These are phyloP conservation scores for Fusarium zealandicum DNA, from an alignment of 2,329 filamentous ascomycete species.

Conservation along the genomic window DNA sequence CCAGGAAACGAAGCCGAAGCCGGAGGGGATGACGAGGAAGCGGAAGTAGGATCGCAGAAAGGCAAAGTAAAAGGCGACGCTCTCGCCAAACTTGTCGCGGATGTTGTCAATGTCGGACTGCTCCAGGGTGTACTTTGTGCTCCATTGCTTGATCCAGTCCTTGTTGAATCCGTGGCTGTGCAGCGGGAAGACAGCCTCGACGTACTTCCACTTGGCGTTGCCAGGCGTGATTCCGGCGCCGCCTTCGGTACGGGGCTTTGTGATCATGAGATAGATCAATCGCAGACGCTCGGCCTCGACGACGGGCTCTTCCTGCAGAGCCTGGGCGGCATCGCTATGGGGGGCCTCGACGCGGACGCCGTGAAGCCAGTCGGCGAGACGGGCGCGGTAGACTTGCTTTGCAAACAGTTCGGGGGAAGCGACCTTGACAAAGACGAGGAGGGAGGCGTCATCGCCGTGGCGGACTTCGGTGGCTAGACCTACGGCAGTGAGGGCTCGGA, in stretches of 20 bases:
- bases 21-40: slow-evolving; percentile 83
- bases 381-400: slow-evolving; percentile 83
- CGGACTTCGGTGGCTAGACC: slow-evolving; percentile 91
- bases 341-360: slow-evolving; percentile 83
- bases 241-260: slow-evolving; percentile 74
- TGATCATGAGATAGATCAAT: slow-evolving; percentile 86
- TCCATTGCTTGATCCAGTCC: slow-evolving; percentile 77
- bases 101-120: slow-evolving; percentile 75
- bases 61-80: slow-evolving; percentile 93
- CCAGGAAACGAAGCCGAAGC: slow-evolving; percentile 79
- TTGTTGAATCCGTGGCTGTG: slow-evolving; percentile 81
- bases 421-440: slow-evolving; percentile 85
- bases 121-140: slow-evolving; percentile 72
- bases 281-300: slow-evolving; percentile 88
- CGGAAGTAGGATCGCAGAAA: slow-evolving; percentile 91
- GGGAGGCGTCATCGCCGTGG: slow-evolving; percentile 74
- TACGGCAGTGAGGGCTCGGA: slow-evolving; percentile 75
- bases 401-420: slow-evolving; percentile 77
- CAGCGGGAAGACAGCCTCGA: slow-evolving; percentile 78
- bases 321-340: slow-evolving; percentile 71
- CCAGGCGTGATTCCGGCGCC: slow-evolving; percentile 79
- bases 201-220: slow-evolving; percentile 73
- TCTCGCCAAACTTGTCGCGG: slow-evolving; percentile 78
- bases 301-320: slow-evolving; percentile 76
- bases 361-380: slow-evolving; percentile 93